These are phyloP conservation scores for Paxillus ammoniavirescens DNA, from an alignment of 768 basidiomycete genomes.

Conservation along the genomic window DNA sequence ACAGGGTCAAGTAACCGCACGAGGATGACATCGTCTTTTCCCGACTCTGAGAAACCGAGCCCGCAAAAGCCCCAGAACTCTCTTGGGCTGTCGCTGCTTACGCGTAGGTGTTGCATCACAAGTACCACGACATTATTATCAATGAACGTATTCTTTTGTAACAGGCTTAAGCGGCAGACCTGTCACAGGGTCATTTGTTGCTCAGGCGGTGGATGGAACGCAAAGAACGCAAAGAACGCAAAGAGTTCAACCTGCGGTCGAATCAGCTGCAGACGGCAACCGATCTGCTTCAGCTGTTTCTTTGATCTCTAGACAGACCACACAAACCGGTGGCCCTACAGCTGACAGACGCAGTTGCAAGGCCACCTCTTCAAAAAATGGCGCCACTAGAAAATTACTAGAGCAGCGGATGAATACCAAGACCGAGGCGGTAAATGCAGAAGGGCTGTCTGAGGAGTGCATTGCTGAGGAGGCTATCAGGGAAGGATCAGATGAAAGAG, in stretches of 20 bases:
- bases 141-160: neutral
- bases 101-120: slow-evolving; percentile 18
- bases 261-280: neutral
- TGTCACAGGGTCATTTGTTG: too few relatives aligned
- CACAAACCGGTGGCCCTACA: neutral
- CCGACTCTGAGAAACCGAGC: neutral
- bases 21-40: neutral
- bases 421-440: neutral
- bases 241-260: neutral
- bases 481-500: neutral
- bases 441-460: neutral
- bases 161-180: slow-evolving; percentile 18
- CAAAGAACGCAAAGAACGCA: neutral
- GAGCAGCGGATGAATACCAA: neutral
- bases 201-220: neutral
- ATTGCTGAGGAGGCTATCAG: slow-evolving; percentile 15
- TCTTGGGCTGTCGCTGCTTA: slow-evolving; percentile 9
- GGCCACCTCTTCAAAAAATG: neutral
- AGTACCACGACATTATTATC: neutral
- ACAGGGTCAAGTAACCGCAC: too few relatives aligned
- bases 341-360: neutral
- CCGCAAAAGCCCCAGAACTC: too few relatives aligned
- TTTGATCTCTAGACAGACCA: slow-evolving; percentile 16
- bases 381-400: neutral
- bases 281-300: slow-evolving; percentile 9